phyloP scores from a whole-genome alignment of 306 rosid species.

The Inga oerstediana region DNA sequence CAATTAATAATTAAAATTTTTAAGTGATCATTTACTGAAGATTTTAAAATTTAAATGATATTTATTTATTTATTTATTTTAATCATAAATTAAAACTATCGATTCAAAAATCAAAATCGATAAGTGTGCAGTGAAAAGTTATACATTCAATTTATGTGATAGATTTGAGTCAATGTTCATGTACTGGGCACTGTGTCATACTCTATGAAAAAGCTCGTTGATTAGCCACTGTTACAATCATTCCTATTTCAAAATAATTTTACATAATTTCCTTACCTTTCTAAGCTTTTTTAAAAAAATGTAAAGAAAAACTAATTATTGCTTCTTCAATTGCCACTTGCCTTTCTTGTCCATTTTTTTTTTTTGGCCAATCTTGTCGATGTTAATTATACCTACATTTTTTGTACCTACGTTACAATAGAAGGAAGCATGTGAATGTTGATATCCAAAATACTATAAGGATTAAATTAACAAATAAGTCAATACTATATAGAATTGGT shows the following conservation, averaged over 20 bases:
- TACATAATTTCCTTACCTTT: background rate
- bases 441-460: too few species aligned
- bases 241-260: background rate
- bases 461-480: background rate
- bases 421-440: background rate
- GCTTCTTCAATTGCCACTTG: background rate
- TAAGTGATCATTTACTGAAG: too few species aligned
- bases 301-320: background rate
- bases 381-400: background rate
- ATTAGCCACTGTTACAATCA: background rate
- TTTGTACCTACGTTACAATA: background rate
- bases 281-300: too few species aligned
- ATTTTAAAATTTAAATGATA: too few species aligned
- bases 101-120: background rate
- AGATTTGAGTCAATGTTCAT: background rate
- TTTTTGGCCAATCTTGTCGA: background rate
- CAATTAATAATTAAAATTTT: too few species aligned
- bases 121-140: background rate
- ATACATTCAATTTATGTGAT: background rate
- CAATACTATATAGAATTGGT: too few species aligned
- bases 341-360: background rate
- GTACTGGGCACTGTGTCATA: background rate
- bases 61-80: too few species aligned
- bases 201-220: background rate
- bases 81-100: background rate